These are phyloP conservation scores for Haematococcus lacustris DNA, from an alignment of 139 green algal species.

Conservation along the genomic window DNA sequence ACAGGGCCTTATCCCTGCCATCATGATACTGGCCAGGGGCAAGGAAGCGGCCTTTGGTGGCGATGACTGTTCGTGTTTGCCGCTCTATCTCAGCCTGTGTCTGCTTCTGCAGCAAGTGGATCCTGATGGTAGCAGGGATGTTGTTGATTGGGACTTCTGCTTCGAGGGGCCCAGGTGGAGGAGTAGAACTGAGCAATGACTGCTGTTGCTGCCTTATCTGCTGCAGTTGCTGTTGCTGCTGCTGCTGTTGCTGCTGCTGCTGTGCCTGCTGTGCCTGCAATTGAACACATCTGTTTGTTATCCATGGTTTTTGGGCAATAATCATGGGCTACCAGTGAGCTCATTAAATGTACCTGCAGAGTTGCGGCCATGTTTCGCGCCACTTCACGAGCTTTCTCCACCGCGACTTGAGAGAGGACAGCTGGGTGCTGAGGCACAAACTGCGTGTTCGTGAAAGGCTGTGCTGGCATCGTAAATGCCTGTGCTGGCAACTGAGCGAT, in stretches of 20 bases:
- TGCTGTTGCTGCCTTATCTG: neutral
- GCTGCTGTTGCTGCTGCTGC: slow-evolving; percentile 7
- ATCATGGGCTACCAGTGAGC: no score
- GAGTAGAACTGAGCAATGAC: neutral
- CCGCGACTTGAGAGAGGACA: no score
- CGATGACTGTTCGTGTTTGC: slow-evolving; percentile 29
- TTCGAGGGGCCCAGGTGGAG: neutral
- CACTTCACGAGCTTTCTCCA: no score
- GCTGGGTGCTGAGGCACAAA: no score
- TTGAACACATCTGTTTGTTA: neutral
- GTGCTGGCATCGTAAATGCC: no score
- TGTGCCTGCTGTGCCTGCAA: neutral
- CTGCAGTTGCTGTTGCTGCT: neutral
- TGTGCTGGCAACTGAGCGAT: no score
- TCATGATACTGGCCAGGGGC: no score
- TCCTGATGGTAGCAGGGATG: slow-evolving; percentile 21
- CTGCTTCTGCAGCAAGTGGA: slow-evolving; percentile 36
- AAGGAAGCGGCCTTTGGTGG: slow-evolving; percentile 37
- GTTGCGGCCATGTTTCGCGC: no score
- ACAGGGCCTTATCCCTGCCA: slow-evolving; percentile 35
- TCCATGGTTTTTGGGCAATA: neutral
- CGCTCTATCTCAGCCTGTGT: slow-evolving; percentile 41
- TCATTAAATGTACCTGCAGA: no score
- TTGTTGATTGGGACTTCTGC: slow-evolving; percentile 52
- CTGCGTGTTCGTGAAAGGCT: no score